Evolutionary conservation across 805 yeast genomes (phyloP), one percentile per base, ranked within the genome.

Genomic region (Candida sphagnicola): DNA sequence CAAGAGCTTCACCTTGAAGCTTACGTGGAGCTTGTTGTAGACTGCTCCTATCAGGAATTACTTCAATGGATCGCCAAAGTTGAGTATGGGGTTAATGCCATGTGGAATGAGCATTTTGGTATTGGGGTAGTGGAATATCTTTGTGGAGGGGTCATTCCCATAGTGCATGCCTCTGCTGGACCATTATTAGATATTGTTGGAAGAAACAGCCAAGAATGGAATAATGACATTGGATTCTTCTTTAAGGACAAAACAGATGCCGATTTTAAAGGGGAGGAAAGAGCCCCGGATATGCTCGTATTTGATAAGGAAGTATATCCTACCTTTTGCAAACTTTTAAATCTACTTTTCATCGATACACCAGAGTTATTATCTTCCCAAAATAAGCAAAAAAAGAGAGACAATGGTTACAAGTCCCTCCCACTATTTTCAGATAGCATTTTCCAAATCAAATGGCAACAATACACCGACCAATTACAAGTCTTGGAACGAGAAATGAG

Each of bases 61-160:
- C 65, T 77, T 37, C 53, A 62, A 19, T 71, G 77, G 38, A 66
- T 95, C 24, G 50, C 65, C 10, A 63, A 59, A 11, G 75, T 88
- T 2, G 75, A 80, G 18, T 80, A 78, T 52, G 99, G 99, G 4
- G 67, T 93, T 28, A 91, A 93, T 53, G 89, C 95, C 21, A 93
- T 93, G 99, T 93, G 99, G 99, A 93, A 93, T 62, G 99, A 93
- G 66, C 99, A 93, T 65, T 93, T 93, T 59, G 99, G 99, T 14
- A 93, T 93, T 52, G 91, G 96, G 1, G 91, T 93, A 4, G 99
- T 93, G 5, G 99, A 93, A 60, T 87, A 89, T 56, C 70, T 85
- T 65, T 82, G 91, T 2, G 75, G 85, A 39, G 98, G 97, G 0
- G 72, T 84, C 18, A 77, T 93, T 13, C 97, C 99, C 1, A 65